A percentile compares a stretch with the other conserved stretches of the same genome.
Conservation (phyloP, 208 protist species). For the Angomonas ambiguus region DNA sequence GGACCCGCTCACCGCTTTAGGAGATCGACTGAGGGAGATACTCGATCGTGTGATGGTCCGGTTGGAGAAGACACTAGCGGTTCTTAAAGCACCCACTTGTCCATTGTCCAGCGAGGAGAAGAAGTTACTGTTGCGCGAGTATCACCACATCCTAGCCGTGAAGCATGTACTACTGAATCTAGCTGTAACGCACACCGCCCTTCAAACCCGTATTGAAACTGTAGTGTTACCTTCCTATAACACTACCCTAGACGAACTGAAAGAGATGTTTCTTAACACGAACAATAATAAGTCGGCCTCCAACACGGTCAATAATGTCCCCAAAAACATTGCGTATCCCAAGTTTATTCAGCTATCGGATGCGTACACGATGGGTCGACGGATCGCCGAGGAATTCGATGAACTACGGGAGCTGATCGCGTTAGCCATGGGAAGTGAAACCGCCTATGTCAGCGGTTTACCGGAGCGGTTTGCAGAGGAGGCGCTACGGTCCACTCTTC, state of each 20-base stretch:
- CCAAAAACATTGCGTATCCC: slow-evolving; percentile 16
- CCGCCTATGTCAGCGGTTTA: slow-evolving; percentile 40
- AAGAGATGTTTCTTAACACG: slow-evolving; percentile 26
- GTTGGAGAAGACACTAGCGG: slow-evolving; percentile 21
- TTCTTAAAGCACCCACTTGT: slow-evolving; percentile 58
- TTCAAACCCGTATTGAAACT: slow-evolving; percentile 24
- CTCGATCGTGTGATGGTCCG: slow-evolving; percentile 16
- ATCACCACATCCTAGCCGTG: slow-evolving; percentile 64
- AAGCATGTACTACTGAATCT: slow-evolving; percentile 45
- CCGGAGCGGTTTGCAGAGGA: slow-evolving; percentile 35
- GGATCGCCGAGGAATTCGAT: slow-evolving; percentile 42
- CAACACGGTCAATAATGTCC: slow-evolving; percentile 14
- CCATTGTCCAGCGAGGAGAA: slow-evolving; percentile 18
- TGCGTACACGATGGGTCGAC: slow-evolving; percentile 42
- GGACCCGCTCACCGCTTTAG: slow-evolving; percentile 22
- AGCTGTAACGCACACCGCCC: slow-evolving; percentile 31
- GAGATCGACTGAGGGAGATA: slow-evolving; percentile 18
- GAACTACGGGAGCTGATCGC: slow-evolving; percentile 47
- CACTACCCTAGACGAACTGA: slow-evolving; percentile 34
- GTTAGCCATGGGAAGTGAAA: slow-evolving; percentile 32
- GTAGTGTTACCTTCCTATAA: slow-evolving; percentile 45
- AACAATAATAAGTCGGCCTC: slow-evolving; percentile 4
- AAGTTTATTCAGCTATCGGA: slow-evolving; percentile 73
- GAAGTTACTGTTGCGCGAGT: slow-evolving; percentile 52
- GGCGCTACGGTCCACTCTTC: slow-evolving; percentile 20